Evolutionary conservation across 345 rosid species (phyloP).

Genomic region (Salix brachista): DNA sequence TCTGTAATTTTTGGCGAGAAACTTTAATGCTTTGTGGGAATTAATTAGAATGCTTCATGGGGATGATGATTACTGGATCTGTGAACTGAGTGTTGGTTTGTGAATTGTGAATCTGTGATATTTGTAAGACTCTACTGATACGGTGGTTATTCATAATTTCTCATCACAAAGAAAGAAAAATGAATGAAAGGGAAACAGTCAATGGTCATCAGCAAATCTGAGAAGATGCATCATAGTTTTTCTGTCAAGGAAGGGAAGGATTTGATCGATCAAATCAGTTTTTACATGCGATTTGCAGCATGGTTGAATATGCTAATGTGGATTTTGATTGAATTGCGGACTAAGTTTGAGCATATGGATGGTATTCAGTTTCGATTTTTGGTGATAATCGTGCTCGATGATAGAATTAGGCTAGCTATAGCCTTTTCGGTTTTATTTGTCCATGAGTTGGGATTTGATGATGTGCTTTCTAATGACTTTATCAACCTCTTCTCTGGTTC

Average conservation of each 20-base stretch:
- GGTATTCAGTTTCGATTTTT: neutral
- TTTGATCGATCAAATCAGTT: neutral
- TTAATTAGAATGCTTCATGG: constrained; percentile 1
- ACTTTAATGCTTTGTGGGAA: neutral
- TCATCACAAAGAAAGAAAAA: neutral
- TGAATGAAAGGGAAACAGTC: neutral
- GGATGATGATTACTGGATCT: constrained; percentile 30
- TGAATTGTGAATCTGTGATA: neutral
- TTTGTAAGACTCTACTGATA: neutral
- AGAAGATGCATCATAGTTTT: neutral
- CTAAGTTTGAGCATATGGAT: neutral
- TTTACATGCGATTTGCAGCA: neutral
- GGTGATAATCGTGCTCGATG: neutral
- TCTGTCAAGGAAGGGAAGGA: neutral
- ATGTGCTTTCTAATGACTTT: neutral
- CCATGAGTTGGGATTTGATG: neutral
- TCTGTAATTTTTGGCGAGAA: neutral
- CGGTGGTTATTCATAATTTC: neutral
- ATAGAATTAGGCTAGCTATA: neutral
- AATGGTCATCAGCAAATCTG: neutral
- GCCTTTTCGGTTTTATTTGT: neutral
- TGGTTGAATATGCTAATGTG: neutral
- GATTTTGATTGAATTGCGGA: neutral
- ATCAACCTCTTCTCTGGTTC: neutral
- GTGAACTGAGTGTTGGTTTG: constrained; percentile 9